Conservation (phyloP, 2,329 filamentous ascomycete species). For the Trichoderma sp. region DNA sequence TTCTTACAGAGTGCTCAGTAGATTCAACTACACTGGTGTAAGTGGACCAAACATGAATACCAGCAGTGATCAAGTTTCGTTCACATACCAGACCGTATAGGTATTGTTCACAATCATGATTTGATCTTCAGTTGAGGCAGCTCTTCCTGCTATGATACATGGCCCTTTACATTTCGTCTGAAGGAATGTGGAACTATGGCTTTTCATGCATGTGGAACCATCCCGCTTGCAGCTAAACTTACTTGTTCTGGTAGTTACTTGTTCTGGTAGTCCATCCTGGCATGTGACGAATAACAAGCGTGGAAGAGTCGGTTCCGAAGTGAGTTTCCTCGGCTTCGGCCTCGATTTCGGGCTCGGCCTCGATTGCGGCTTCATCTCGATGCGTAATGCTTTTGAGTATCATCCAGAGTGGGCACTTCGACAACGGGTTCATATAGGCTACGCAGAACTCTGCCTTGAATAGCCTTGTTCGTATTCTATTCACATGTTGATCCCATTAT, state of each 20-base stretch:
- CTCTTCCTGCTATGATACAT: background rate
- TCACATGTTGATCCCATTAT: background rate
- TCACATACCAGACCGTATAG: background rate
- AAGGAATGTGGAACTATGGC: background rate
- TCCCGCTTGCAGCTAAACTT: background rate
- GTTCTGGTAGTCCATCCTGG: background rate
- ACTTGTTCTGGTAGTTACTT: background rate
- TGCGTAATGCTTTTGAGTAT: background rate
- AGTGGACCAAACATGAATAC: background rate
- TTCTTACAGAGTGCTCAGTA: no score
- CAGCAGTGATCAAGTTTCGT: background rate
- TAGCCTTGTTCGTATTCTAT: background rate
- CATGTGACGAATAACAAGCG: background rate
- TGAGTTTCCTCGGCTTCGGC: no score
- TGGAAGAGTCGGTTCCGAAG: background rate
- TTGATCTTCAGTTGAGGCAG: background rate
- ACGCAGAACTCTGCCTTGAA: background rate
- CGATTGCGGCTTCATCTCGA: background rate
- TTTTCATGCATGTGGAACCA: background rate
- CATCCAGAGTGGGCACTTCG: background rate
- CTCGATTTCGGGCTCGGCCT: background rate
- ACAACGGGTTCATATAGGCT: background rate
- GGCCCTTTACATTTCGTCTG: background rate
- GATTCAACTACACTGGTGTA: background rate
- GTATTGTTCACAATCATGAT: background rate